Percentiles rank a stretch among this genome's conserved stretches.
These are phyloP conservation scores for Wallacemonas sp. DNA, from an alignment of 208 protist species.

Conservation along the genomic window DNA sequence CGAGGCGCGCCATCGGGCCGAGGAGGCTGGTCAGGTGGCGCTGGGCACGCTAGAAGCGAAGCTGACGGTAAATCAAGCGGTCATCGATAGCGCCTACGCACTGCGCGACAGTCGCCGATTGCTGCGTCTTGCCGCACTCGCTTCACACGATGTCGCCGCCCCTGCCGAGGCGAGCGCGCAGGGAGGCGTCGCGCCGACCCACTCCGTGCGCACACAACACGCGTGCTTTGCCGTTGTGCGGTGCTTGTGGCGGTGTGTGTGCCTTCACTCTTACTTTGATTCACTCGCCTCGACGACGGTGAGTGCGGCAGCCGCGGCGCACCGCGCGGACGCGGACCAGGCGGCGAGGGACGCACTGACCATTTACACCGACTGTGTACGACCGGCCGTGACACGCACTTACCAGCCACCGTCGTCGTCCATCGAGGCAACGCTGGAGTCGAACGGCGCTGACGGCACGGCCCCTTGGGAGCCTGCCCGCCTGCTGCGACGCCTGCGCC, in stretches of 20 bases:
- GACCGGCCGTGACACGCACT: neutral
- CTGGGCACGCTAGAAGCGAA: neutral
- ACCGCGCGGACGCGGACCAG: slow-evolving; percentile 25
- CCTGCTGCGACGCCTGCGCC: slow-evolving; percentile 19
- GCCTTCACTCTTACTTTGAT: slow-evolving; percentile 39
- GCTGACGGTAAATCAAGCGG: slow-evolving; percentile 7
- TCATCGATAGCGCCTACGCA: slow-evolving; percentile 76
- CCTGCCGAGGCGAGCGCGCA: slow-evolving; percentile 2
- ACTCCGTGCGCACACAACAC: slow-evolving; percentile 3
- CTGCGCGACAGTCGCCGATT: slow-evolving; percentile 14
- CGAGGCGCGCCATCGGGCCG: slow-evolving; percentile 24
- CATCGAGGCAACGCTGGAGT: neutral
- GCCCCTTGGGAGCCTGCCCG: slow-evolving; percentile 1
- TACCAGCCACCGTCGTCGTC: neutral
- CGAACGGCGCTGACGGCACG: no score
- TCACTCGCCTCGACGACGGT: slow-evolving; percentile 5
- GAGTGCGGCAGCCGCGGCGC: neutral
- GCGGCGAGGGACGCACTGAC: slow-evolving; percentile 27
- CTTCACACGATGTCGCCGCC: slow-evolving; percentile 33
- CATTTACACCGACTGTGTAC: slow-evolving; percentile 18
- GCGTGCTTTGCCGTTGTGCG: slow-evolving; percentile 52
- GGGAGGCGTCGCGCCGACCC: neutral
- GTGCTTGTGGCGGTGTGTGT: slow-evolving; percentile 62
- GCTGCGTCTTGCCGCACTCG: slow-evolving; percentile 43
- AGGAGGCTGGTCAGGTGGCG: neutral